phyloP scores from a whole-genome alignment of 2,329 filamentous ascomycete genomes.

The Aureobasidium sp. region DNA sequence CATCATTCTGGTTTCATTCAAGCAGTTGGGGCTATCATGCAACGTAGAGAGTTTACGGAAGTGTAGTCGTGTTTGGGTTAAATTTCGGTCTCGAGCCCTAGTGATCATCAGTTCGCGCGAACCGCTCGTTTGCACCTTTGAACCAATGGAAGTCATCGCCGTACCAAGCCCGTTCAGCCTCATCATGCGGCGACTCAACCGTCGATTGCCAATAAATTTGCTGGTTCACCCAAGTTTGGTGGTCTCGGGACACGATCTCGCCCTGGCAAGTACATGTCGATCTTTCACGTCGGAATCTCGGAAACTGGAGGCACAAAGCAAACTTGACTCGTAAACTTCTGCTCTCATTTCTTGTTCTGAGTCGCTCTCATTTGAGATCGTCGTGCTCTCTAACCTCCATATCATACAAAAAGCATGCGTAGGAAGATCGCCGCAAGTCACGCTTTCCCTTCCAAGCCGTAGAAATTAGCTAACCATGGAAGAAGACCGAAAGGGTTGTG shows the following conservation, averaged over 20 bases:
- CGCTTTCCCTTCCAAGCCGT: background rate
- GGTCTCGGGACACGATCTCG: background rate
- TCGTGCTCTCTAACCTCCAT: background rate
- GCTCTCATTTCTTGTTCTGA: background rate
- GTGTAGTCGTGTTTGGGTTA: conserved; percentile 5
- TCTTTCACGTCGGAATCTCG: no score
- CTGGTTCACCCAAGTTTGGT: background rate
- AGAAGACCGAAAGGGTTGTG: no score
- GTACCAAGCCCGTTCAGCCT: background rate
- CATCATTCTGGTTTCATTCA: background rate
- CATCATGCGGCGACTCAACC: conserved; percentile 6
- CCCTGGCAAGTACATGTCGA: background rate
- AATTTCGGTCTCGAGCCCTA: background rate
- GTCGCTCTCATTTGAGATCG: background rate
- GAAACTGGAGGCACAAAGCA: no score
- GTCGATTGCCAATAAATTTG: background rate
- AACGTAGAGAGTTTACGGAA: background rate
- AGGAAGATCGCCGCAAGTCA: background rate
- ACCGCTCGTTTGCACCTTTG: background rate
- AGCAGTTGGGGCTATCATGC: background rate
- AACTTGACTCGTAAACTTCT: conserved; percentile 2
- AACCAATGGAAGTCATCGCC: background rate
- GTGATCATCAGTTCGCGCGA: background rate
- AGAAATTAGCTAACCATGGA: background rate
- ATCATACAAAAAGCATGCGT: background rate